Evolutionary conservation across 148 eudicot genomes (phyloP), one percentile per base, ranked within the genome.

Genomic region (Rhododendron molle): DNA sequence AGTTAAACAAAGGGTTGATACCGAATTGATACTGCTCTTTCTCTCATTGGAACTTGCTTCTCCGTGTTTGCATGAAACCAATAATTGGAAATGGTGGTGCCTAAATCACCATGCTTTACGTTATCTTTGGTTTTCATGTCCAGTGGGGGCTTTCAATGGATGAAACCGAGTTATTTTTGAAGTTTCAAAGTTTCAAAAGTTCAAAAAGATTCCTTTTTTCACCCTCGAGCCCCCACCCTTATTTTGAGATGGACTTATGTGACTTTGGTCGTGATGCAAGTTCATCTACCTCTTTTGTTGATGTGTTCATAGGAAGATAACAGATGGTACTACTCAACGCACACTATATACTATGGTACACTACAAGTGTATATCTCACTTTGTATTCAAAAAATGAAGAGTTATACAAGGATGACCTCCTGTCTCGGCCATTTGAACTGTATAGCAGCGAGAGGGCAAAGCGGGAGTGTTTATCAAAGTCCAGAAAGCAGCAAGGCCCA

Each of bases 401-500:
- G 7, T 14, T 14, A 13, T 38, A 2, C 1, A 84, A 50, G 13
- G 30, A 52, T 71, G 71, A 76, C 36, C 34, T 34, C 10, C 52
- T 10, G 7, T 83, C 56, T 58, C 40, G 7, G 47, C 47, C 34
- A 54, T 12, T 49, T 72, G 21, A 20, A 58, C n/a, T 20, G 1
- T 20, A 58, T n/a, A 58, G n/a, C 65, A 58, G 26, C 21, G 65
- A 58, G 65, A 58, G 50, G 26, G 85, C 78, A 26, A 38, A 16
- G 16, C 38, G 8, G 43, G 60, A 18, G 52, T 34, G 67, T 83
- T 72, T 34, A 10, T 47, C 20, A 72, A 18, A 7, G 34, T 30
- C 77, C 85, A 26, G 85, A 46, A 83, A 16, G 60, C 54, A 62
- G 36, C 76, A 65, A 21, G 21, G 60, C 60, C 60, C 60, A 54